Evolutionary conservation across 106 monocot species (phyloP), one percentile per base, ranked within the genome.

Genomic region (Platanthera guangdongensis): DNA sequence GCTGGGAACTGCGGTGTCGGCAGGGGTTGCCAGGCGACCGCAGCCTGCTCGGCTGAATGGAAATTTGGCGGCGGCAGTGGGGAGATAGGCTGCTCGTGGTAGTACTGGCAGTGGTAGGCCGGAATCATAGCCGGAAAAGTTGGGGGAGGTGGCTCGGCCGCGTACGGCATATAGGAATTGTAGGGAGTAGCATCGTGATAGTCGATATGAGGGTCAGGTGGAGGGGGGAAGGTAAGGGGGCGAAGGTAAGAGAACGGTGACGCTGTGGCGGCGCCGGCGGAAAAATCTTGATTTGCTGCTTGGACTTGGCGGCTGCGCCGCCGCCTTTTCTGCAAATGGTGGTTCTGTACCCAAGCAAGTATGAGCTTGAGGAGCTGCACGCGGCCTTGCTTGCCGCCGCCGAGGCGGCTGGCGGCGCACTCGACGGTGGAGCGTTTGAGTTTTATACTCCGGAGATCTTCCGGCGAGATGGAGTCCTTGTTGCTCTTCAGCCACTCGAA

Each of bases 401-500:
- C 97, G n/a, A 99, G 92, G 0, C 87, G 78, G 6, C 80, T 79
- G 0, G 86, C 89, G 0, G 94, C 97, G 76, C 73, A 69, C 52
- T 99, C 89, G 25, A 99, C 81, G 15, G 97, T 99, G n/a, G 91
- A 89, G 28, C 77, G 57, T 71, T 85, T 86, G 1, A 99, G 83
- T 71, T 82, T 91, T 60, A 99, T 94, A 75, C 83, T 85, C 45
- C 86, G 74, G 14, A 99, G 86, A 68, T 99, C 97, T 50, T 89
- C 87, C 3, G 90, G 88, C 11, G 94, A 91, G 52, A 99, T 88
- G 39, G 80, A 28, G 51, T 94, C 97, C 71, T 82, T 87, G 83
- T 99, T 99, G 73, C 32, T 87, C 80, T 82, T 92, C 46, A 99
- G 74, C 97, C 97, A 99, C 52, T 91, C 94, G 22, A 99, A 45